A percentile compares a stretch with the other conserved stretches of the same genome.
phyloP scores from a whole-genome alignment of 208 protist species.

The Angomonas ambiguus region DNA sequence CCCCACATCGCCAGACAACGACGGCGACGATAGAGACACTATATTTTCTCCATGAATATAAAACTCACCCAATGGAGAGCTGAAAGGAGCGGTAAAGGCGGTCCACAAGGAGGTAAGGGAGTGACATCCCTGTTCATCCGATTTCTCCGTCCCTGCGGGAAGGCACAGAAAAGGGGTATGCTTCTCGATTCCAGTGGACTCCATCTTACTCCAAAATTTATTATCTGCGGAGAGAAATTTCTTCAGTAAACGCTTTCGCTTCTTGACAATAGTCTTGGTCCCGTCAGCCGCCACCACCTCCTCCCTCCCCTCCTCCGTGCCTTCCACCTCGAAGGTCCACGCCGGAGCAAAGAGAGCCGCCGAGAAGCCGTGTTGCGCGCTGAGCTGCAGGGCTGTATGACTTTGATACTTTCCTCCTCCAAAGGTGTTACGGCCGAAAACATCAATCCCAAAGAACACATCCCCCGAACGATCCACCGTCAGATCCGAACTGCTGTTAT shows the following conservation, averaged over 20 bases:
- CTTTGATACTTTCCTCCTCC: slow-evolving; percentile 76
- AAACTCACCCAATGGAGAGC: neutral
- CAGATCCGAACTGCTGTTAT: slow-evolving; percentile 1
- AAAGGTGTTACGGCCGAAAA: slow-evolving; percentile 75
- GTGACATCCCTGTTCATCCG: no score
- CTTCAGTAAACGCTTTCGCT: neutral
- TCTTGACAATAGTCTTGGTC: neutral
- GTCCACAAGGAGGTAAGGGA: neutral
- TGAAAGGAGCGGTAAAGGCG: neutral
- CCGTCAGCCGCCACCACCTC: no score
- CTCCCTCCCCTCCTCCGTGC: no score
- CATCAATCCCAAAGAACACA: slow-evolving; percentile 82
- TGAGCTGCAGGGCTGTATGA: slow-evolving; percentile 34
- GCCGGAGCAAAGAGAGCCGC: slow-evolving; percentile 88
- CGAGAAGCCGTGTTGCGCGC: slow-evolving; percentile 30
- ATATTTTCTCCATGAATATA: neutral
- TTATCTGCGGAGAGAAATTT: neutral
- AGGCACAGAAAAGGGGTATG: neutral
- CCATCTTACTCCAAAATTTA: neutral
- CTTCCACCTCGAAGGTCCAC: slow-evolving; percentile 87
- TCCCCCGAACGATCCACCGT: slow-evolving; percentile 34
- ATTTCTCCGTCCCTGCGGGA: no score
- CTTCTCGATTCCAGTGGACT: neutral
- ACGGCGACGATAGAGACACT: no score
- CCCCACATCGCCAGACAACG: no score